Evolutionary conservation across 2,329 filamentous ascomycete species (phyloP), one percentile per base, ranked within the genome.

Genomic region (Leptographium procerum): DNA sequence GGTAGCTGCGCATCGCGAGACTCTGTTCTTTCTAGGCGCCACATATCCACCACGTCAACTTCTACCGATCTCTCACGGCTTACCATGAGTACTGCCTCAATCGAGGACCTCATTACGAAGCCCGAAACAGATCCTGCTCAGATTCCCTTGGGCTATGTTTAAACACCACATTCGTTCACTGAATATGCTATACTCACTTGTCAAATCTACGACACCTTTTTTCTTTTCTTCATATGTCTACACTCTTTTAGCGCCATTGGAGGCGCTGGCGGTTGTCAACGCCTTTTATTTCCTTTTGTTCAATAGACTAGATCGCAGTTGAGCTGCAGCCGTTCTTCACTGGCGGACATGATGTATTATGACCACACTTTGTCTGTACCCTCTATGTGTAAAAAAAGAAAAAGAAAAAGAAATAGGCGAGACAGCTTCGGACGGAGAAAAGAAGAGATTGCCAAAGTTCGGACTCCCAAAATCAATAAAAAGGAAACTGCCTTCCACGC

Each of bases 41-140:
- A 82, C 67, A 72, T 76, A 54, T 84, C 81, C 14, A 74, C 75
- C 19, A 73, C 75, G 29, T 83, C 80, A 5, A 77, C 74, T 11
- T 77, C 76, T 60, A 82, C 80, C 1, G 77, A 76, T 45, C 71
- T 79, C 59, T 82, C 79, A 6, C 75, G 78, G 6, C 72, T 80
- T 66, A 84, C 80, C 4, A 69, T 72, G 50, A 82, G 78, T 70
- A 81, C 75, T 59, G 74, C 70, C 14, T 79, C 76, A 13, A 65
- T 71, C 19, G 69, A 71, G 63, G 66, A 72, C 31, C 62, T 64
- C 24, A 28, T 60, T 16, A 55, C 40, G 56, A 63, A 62, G 57
- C 57, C 58, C 43, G 60, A 64, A 22, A 43, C n/a, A 11, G 33
- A 55, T 24, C 7, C 19, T 31, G 22, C n/a, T 31, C 31, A 33